These are phyloP conservation scores for Camelina laxa DNA, from an alignment of 345 rosid genomes.

Conservation along the genomic window DNA sequence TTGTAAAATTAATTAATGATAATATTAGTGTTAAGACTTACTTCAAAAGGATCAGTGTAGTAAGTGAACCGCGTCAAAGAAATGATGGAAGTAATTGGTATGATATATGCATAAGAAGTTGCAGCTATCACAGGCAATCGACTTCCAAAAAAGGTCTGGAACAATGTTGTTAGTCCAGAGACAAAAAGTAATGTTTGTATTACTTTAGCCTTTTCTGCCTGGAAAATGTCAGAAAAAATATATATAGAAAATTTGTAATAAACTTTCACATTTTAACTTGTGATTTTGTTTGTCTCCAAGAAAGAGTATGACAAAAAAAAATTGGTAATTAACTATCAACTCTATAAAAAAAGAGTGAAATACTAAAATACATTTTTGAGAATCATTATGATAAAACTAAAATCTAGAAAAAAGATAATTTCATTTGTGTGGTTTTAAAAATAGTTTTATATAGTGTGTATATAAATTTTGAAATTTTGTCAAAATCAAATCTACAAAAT, in stretches of 20 bases:
- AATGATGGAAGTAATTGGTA: constrained; percentile 58
- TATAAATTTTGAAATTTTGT: too few relatives aligned
- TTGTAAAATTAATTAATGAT: not conserved
- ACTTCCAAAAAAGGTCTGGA: constrained; percentile 71
- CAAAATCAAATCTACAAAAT: too few relatives aligned
- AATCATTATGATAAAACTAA: too few relatives aligned
- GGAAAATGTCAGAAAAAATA: constrained; percentile 1
- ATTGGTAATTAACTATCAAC: too few relatives aligned
- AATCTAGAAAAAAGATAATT: too few relatives aligned
- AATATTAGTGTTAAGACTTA: constrained; percentile 23
- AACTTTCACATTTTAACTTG: too few relatives aligned
- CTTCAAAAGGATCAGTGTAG: constrained; percentile 56
- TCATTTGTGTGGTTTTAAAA: too few relatives aligned
- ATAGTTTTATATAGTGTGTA: too few relatives aligned
- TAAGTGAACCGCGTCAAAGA: constrained; percentile 43
- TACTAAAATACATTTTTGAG: too few relatives aligned
- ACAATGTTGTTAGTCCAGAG: constrained; percentile 65
- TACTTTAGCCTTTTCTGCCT: constrained; percentile 65
- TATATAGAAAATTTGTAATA: not conserved
- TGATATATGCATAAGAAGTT: constrained; percentile 57
- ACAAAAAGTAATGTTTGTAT: constrained; percentile 63
- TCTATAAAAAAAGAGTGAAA: too few relatives aligned
- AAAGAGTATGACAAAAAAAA: too few relatives aligned
- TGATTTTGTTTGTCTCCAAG: too few relatives aligned
- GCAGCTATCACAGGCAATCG: constrained; percentile 60